Conservation (phyloP, 306 rosid species). For the Rosa lucieae region DNA sequence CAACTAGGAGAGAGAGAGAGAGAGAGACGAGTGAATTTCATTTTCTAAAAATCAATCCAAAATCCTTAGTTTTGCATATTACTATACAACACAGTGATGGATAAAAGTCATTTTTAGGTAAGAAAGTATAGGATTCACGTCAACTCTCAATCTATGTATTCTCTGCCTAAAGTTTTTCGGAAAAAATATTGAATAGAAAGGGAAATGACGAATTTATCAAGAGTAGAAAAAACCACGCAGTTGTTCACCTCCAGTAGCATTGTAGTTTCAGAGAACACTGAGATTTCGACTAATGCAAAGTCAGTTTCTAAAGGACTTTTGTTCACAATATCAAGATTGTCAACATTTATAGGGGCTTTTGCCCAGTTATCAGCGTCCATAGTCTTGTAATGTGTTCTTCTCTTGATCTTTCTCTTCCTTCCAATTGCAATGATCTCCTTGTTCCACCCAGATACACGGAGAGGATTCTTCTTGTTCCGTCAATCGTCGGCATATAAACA, state of each 20-base stretch:
- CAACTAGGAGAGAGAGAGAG: too few species aligned
- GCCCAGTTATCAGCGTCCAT: conserved; percentile 15
- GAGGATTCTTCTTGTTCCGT: conserved; percentile 6
- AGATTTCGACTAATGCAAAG: neutral
- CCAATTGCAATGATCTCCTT: conserved; percentile 23
- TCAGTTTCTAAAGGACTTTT: neutral
- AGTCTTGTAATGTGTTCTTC: neutral
- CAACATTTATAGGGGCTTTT: neutral
- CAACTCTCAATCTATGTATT: neutral
- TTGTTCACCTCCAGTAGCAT: neutral
- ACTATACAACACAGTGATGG: too few species aligned
- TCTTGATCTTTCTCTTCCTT: conserved; percentile 14
- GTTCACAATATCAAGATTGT: conserved; percentile 3
- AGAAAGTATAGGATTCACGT: neutral
- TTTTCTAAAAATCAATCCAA: too few species aligned
- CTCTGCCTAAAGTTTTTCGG: neutral
- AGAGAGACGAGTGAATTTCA: too few species aligned
- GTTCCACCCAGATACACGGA: conserved; percentile 19
- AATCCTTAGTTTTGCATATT: too few species aligned
- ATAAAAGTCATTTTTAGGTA: neutral
- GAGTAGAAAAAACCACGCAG: conserved; percentile 16
- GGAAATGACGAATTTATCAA: neutral
- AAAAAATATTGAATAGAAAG: neutral
- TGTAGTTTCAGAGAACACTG: neutral
- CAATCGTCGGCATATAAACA: neutral